These are phyloP conservation scores for Botrytis aclada DNA, from an alignment of 2,329 filamentous ascomycete species.

Conservation along the genomic window DNA sequence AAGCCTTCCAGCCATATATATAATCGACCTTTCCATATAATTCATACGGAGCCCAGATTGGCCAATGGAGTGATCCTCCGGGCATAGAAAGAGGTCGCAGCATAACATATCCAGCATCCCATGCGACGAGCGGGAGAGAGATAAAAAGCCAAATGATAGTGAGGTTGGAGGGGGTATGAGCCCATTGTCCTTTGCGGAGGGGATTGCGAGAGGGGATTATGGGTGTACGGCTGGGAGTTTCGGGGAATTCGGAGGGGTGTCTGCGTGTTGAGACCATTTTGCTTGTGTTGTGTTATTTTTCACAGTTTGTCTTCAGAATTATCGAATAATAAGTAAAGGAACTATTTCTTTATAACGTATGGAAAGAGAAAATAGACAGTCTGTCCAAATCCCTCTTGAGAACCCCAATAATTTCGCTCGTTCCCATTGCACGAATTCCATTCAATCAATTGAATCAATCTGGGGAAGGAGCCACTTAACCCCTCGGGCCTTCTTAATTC, in stretches of 20 bases:
- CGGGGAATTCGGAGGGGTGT: constrained; percentile 51
- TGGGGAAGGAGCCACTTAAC: constrained; percentile 18
- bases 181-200: constrained; percentile 42
- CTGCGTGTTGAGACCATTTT: constrained; percentile 52
- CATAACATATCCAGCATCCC: constrained; percentile 67
- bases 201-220: not conserved
- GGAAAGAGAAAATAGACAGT: not conserved
- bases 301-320: too few relatives aligned
- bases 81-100: constrained; percentile 66
- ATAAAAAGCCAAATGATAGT: constrained; percentile 59
- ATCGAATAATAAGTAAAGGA: not conserved
- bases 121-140: constrained; percentile 63
- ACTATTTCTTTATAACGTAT: not conserved
- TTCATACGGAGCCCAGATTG: constrained; percentile 63
- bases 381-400: not conserved
- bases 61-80: constrained; percentile 58
- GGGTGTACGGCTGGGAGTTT: constrained; percentile 32
- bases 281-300: not conserved
- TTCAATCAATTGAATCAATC: constrained; percentile 14
- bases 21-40: constrained; percentile 64
- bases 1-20: constrained; percentile 64
- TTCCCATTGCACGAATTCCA: not conserved
- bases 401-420: not conserved
- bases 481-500: constrained; percentile 17
- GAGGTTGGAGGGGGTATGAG: constrained; percentile 57